Conservation (phyloP, 805 yeast species). For the Nakazawaea ishiwadae region DNA sequence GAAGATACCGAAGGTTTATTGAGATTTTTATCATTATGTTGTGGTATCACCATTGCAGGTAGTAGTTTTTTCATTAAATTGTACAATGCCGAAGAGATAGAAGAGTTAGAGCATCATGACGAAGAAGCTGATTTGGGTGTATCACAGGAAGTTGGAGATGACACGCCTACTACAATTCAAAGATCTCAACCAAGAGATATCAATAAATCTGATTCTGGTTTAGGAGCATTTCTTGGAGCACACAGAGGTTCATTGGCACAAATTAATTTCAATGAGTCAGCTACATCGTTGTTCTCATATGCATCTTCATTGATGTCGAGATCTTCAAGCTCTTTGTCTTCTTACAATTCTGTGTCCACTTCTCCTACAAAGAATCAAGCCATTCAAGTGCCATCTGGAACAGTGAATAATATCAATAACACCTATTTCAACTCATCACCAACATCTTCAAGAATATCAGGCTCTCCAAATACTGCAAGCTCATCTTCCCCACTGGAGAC, state of each 20-base stretch:
- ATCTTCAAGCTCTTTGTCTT: conserved; percentile 16
- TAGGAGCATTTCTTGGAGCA: conserved; percentile 20
- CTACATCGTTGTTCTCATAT: conserved; percentile 26
- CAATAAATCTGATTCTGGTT: conserved; percentile 3
- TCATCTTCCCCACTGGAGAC: conserved; percentile 7
- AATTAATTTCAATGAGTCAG: conserved; percentile 19
- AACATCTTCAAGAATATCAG: conserved; percentile 6
- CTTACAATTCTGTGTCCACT: neutral
- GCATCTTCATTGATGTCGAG: conserved; percentile 21
- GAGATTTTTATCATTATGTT: conserved; percentile 46
- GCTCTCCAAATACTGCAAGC: conserved; percentile 1
- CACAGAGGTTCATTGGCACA: conserved; percentile 33
- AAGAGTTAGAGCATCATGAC: conserved; percentile 9
- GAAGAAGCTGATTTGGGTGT: conserved; percentile 4
- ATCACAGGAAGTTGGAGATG: too few species aligned
- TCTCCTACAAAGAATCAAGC: conserved; percentile 4
- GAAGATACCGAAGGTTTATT: conserved; percentile 53
- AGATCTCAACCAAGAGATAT: conserved; percentile 5
- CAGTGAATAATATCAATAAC: conserved; percentile 6
- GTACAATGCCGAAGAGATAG: conserved; percentile 27
- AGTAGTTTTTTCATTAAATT: conserved; percentile 41
- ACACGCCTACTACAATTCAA: neutral
- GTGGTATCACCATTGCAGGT: conserved; percentile 40
- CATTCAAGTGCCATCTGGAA: neutral
- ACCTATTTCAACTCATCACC: conserved; percentile 9